phyloP scores from a whole-genome alignment of 1,139 yeast genomes.

The Debaryomyces sp. region DNA sequence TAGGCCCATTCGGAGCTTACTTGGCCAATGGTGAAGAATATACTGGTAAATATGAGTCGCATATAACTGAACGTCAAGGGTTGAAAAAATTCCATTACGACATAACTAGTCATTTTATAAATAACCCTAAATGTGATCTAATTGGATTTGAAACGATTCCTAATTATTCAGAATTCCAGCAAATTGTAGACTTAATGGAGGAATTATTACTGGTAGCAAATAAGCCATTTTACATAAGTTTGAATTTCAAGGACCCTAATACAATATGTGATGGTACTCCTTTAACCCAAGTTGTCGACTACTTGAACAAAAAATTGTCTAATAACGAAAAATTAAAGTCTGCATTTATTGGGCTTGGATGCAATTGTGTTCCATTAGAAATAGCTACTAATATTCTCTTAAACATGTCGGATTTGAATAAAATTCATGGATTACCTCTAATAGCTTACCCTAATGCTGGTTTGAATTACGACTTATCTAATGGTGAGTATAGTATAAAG shows the following conservation, averaged over 20 bases:
- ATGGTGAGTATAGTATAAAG: constrained; percentile 13
- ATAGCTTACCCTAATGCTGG: constrained; percentile 47
- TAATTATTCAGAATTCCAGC: constrained; percentile 49
- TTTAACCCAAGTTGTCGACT: constrained; percentile 23
- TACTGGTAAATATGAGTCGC: constrained; percentile 57
- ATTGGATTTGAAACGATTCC: constrained; percentile 74
- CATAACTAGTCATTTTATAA: constrained; percentile 42
- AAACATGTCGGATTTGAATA: constrained; percentile 21
- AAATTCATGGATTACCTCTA: constrained; percentile 20
- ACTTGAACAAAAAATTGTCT: constrained; percentile 17
- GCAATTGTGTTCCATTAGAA: constrained; percentile 41
- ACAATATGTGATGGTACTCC: constrained; percentile 39
- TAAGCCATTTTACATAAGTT: constrained; percentile 34
- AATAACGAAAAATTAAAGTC: constrained; percentile 11
- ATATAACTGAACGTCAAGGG: constrained; percentile 22
- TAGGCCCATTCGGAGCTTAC: constrained; percentile 77
- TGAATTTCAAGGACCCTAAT: constrained; percentile 27
- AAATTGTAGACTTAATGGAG: constrained; percentile 28
- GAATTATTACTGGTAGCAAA: constrained; percentile 20
- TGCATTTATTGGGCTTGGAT: constrained; percentile 37
- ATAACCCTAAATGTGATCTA: constrained; percentile 45
- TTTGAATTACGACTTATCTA: constrained; percentile 23
- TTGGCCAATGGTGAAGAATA: constrained; percentile 70
- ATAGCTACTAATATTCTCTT: constrained; percentile 16
- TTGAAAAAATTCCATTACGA: constrained; percentile 52